Percentiles rank a stretch among this genome's conserved stretches.
Evolutionary conservation across 2,329 filamentous ascomycete species (phyloP).

Genomic region (Aureobasidium sp.): DNA sequence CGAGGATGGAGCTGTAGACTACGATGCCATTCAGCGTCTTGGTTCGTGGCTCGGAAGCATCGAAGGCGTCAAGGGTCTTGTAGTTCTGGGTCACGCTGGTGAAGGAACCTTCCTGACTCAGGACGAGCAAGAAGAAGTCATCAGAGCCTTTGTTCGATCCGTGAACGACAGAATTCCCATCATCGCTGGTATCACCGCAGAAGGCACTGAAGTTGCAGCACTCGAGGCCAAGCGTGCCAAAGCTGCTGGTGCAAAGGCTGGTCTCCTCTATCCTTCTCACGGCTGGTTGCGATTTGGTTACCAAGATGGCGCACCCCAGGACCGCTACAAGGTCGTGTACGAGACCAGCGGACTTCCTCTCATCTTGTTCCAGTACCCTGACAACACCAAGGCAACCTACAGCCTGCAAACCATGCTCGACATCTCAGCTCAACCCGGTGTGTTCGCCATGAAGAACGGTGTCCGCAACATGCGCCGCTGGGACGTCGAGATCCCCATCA

Average conservation of each 20-base stretch:
- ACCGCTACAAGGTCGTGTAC: constrained; percentile 46
- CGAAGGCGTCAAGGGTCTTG: constrained; percentile 45
- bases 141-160: constrained; percentile 48
- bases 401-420: constrained; percentile 47
- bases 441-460: constrained; percentile 52
- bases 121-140: constrained; percentile 44
- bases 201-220: constrained; percentile 48
- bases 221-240: constrained; percentile 46
- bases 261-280: constrained; percentile 47
- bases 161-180: constrained; percentile 45
- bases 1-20: constrained; percentile 43
- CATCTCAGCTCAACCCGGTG: constrained; percentile 46
- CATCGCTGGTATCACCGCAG: constrained; percentile 48
- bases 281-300: constrained; percentile 52
- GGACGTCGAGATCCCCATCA: constrained; percentile 50
- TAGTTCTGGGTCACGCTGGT: constrained; percentile 49
- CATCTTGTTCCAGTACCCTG: constrained; percentile 49
- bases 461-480: constrained; percentile 52
- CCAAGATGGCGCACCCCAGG: constrained; percentile 46
- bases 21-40: constrained; percentile 46
- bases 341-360: constrained; percentile 45
- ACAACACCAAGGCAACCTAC: constrained; percentile 49
- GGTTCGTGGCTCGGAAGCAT: constrained; percentile 49
- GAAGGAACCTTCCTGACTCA: constrained; percentile 49
- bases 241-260: constrained; percentile 45